Base-by-base conservation (phyloP, 2,329 filamentous ascomycete genomes). In the Shiraia bambusicola region DNA sequence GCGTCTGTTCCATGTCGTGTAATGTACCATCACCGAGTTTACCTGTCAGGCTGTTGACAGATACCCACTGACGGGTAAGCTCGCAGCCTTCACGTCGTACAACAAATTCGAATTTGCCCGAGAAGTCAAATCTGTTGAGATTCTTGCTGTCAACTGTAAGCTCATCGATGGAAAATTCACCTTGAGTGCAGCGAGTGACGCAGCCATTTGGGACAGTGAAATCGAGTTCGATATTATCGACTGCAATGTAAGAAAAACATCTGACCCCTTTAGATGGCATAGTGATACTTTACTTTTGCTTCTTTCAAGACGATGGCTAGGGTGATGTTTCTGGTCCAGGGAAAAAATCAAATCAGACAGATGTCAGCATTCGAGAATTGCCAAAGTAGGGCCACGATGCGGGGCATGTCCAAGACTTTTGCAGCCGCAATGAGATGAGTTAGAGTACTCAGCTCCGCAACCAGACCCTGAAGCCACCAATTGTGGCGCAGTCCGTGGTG, bases 11-110 rank as follows among this genome's bases (percentile, higher is more conserved):
- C 54, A 66, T 63, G 25, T 52, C 54, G 6, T 56, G 61, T 65
- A 52, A 69, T 34, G 42, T 74, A 10, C 74, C 74, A 11, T 63
- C 63, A 40, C 65, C 68, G 12, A 73, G 56, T 28, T 68, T 59
- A 22, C 75, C 75, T 0, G 73, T 75, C 28, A 76, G 44, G 31
- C 67, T 63, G 46, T 77, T 76, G 52, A 78, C 67, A 5, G 73
- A 66, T 36, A 73, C 63, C 63, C 67, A 75, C 60, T 75, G 69
- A 41, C 67, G 66, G 0, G 66, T 69, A 28, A 77, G 50, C 11
- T 71, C 65, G 6, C 67, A 65, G 7, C 67, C 68, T 40, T 71
- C 57, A 19, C 57, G 56, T 6, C 65, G 62, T 1, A 69, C 63
- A 5, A 71, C 66, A 54, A 68, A 76, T 4, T 63, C 59, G 46